A percentile compares a stretch with the other conserved stretches of the same genome.
Evolutionary conservation across 805 yeast species (phyloP).

Genomic region (Candida chauliodis): DNA sequence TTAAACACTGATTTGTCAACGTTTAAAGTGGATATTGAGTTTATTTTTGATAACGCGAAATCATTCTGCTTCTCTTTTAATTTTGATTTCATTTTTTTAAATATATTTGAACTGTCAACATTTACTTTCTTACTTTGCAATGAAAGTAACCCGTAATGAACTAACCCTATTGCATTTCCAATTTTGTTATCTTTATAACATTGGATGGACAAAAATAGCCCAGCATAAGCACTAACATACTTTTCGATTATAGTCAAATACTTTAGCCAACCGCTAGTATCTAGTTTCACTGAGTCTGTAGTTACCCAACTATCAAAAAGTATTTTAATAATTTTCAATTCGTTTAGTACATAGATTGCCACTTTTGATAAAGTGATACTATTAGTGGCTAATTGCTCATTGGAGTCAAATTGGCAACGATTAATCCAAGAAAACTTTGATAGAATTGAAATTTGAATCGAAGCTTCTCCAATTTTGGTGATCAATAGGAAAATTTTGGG

Average conservation of each 20-base stretch:
- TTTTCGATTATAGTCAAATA: conserved; percentile 29
- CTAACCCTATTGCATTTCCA: conserved; percentile 46
- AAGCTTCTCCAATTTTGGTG: conserved; percentile 24
- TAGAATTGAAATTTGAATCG: conserved; percentile 37
- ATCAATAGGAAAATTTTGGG: conserved; percentile 14
- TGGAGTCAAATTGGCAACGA: conserved; percentile 19
- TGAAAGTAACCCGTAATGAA: conserved; percentile 32
- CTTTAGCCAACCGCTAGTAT: conserved; percentile 21
- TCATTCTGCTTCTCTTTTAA: conserved; percentile 30
- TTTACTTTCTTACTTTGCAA: conserved; percentile 32
- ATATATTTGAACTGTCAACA: conserved; percentile 12
- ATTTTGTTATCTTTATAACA: conserved; percentile 41
- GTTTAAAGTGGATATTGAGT: conserved; percentile 32
- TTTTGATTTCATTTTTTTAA: conserved; percentile 22
- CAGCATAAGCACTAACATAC: conserved; percentile 41
- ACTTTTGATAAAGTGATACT: conserved; percentile 45
- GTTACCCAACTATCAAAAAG: conserved; percentile 7
- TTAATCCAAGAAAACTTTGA: conserved; percentile 38
- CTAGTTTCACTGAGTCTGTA: conserved; percentile 6
- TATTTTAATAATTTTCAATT: conserved; percentile 22
- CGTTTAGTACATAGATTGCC: conserved; percentile 37
- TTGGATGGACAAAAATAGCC: conserved; percentile 43
- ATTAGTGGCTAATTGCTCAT: conserved; percentile 19
- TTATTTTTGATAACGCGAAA: conserved; percentile 24
- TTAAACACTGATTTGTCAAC: conserved; percentile 33